Evolutionary conservation across 2,329 filamentous ascomycete species (phyloP).

Genomic region (Aspergillus awamori): DNA sequence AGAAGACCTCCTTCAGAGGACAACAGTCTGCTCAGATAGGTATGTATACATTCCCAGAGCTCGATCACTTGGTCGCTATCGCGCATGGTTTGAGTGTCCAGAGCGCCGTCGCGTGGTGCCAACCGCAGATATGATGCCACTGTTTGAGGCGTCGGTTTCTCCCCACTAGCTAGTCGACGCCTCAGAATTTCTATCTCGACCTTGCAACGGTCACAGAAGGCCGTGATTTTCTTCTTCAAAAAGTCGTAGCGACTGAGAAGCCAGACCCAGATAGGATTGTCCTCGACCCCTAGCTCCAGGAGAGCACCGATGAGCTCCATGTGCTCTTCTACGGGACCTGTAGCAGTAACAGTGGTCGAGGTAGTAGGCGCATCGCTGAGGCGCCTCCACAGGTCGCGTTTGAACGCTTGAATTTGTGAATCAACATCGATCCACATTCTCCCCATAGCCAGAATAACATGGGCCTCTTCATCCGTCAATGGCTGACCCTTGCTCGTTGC

Average conservation of each 20-base stretch:
- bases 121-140: constrained; percentile 77
- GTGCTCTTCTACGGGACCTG: constrained; percentile 71
- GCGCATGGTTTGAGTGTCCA: constrained; percentile 64
- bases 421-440: constrained; percentile 96
- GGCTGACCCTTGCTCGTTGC: constrained; percentile 54
- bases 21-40: constrained; percentile 73
- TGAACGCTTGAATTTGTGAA: constrained; percentile 82
- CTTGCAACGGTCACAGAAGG: constrained; percentile 79
- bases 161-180: constrained; percentile 72
- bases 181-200: constrained; percentile 91
- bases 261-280: constrained; percentile 97
- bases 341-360: constrained; percentile 55
- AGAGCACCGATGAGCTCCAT: constrained; percentile 88
- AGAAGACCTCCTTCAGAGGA: constrained; percentile 76
- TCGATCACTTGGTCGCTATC: constrained; percentile 82
- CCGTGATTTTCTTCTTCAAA: constrained; percentile 80
- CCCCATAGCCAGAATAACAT: constrained; percentile 83
- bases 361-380: constrained; percentile 68
- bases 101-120: constrained; percentile 67
- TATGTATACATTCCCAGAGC: constrained; percentile 86
- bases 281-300: constrained; percentile 89
- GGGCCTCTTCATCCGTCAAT: constrained; percentile 76
- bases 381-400: constrained; percentile 84
- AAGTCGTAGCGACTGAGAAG: constrained; percentile 86
- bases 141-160: constrained; percentile 69